A percentile compares a stretch with the other conserved stretches of the same genome.
These are phyloP conservation scores for Pichia scutulata DNA, from an alignment of 805 yeast genomes.

Conservation along the genomic window DNA sequence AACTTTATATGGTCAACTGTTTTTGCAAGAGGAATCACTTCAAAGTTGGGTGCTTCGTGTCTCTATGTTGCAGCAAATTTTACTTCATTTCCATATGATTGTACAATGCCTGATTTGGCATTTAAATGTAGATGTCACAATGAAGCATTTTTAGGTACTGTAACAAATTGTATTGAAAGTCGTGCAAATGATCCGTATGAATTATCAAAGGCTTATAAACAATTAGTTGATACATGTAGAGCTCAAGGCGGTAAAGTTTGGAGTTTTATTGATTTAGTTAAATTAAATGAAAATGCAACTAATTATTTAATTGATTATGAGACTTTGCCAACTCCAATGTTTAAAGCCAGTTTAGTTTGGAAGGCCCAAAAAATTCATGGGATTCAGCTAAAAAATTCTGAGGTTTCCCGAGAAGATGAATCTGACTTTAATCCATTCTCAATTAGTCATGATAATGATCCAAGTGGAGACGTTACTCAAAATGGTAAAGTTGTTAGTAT, in stretches of 20 bases:
- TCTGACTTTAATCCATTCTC: not conserved
- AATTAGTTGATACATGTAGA: slow-evolving; percentile 29
- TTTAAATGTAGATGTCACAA: slow-evolving; percentile 30
- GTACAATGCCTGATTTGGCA: slow-evolving; percentile 27
- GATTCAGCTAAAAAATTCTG: not conserved
- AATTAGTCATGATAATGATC: not conserved
- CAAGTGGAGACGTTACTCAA: not conserved
- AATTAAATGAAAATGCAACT: slow-evolving; percentile 24
- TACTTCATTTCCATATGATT: slow-evolving; percentile 28
- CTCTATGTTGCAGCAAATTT: slow-evolving; percentile 28
- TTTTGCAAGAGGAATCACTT: slow-evolving; percentile 25
- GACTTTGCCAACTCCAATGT: slow-evolving; percentile 6
- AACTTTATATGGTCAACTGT: not conserved
- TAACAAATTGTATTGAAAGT: slow-evolving; percentile 29
- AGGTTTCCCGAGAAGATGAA: not conserved
- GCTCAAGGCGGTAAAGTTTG: slow-evolving; percentile 26
- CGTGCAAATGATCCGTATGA: slow-evolving; percentile 22
- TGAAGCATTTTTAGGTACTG: slow-evolving; percentile 30
- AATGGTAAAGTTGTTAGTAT: slow-evolving; percentile 1
- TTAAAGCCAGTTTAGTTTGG: slow-evolving; percentile 8
- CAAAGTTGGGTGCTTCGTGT: slow-evolving; percentile 32
- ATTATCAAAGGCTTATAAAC: slow-evolving; percentile 26
- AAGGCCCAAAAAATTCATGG: slow-evolving; percentile 4
- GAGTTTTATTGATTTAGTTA: slow-evolving; percentile 23
- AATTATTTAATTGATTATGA: slow-evolving; percentile 15